phyloP scores from a whole-genome alignment of 192 early-diverging fungal species.

The Mortierella alpina region DNA sequence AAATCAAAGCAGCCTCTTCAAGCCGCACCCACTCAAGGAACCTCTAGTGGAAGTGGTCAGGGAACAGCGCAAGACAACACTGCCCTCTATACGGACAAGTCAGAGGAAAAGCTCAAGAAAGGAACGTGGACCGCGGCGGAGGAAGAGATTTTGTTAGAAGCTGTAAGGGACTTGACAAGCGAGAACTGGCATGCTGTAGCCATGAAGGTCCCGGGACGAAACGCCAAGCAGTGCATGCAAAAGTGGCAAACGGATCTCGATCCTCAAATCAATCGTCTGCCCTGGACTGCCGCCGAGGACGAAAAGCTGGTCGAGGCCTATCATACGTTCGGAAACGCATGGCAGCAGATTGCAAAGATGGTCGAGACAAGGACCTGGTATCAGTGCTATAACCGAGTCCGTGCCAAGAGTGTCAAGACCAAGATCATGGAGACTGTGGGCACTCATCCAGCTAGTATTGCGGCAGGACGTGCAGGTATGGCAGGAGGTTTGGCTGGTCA shows the following conservation, averaged over 20 bases:
- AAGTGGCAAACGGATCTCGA: slow-evolving; percentile 54
- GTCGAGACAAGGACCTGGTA: slow-evolving; percentile 52
- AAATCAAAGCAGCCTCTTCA: slow-evolving; percentile 2
- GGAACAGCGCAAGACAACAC: not conserved
- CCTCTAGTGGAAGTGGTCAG: slow-evolving; percentile 7
- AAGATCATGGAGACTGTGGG: slow-evolving; percentile 32
- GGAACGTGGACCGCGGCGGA: slow-evolving; percentile 46
- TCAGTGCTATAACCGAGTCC: slow-evolving; percentile 52
- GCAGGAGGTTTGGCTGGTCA: not conserved
- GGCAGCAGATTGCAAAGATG: slow-evolving; percentile 55
- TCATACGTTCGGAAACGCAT: slow-evolving; percentile 48
- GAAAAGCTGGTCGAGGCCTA: slow-evolving; percentile 49
- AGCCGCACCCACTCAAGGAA: not conserved
- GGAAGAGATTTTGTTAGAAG: slow-evolving; percentile 41
- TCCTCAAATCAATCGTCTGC: slow-evolving; percentile 47
- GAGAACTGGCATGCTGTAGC: slow-evolving; percentile 54
- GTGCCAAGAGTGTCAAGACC: slow-evolving; percentile 53
- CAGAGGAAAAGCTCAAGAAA: slow-evolving; percentile 50
- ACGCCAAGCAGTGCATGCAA: slow-evolving; percentile 54
- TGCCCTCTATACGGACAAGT: slow-evolving; percentile 14
- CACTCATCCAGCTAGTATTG: slow-evolving; percentile 28
- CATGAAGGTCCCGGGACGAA: slow-evolving; percentile 46
- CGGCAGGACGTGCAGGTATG: not conserved
- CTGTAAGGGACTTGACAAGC: slow-evolving; percentile 34
- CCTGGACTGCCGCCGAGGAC: slow-evolving; percentile 43